Evolutionary conservation across 257 asterid genomes (phyloP).

Genomic region (Ajuga chamaepitys): DNA sequence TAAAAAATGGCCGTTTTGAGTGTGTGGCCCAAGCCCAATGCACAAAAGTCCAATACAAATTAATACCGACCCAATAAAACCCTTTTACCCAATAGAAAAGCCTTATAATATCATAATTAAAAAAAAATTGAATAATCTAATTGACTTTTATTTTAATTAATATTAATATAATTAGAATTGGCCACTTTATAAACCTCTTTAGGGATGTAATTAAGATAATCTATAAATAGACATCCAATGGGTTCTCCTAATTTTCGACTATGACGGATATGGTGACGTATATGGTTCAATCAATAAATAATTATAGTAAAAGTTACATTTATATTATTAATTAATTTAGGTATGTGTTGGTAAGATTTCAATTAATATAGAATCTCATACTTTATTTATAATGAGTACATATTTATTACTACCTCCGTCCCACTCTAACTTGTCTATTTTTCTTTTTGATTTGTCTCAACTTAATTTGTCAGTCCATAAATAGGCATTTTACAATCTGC

Average conservation of each 20-base stretch:
- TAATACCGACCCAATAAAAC: slow-evolving; percentile 25
- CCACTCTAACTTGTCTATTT: too few relatives aligned
- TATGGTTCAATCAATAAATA: too few relatives aligned
- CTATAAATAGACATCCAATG: slow-evolving; percentile 17
- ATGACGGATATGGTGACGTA: slow-evolving; percentile 32
- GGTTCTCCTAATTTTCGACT: slow-evolving; percentile 8
- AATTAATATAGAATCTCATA: too few relatives aligned
- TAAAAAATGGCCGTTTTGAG: neutral
- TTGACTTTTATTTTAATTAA: slow-evolving; percentile 14
- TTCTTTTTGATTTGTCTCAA: too few relatives aligned
- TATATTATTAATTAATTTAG: too few relatives aligned
- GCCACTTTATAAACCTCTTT: slow-evolving; percentile 9
- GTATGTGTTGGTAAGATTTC: too few relatives aligned
- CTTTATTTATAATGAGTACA: too few relatives aligned
- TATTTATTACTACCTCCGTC: too few relatives aligned
- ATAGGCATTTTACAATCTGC: too few relatives aligned
- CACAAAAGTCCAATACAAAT: slow-evolving; percentile 24
- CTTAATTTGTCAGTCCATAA: too few relatives aligned
- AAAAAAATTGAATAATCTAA: neutral
- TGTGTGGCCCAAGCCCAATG: slow-evolving; percentile 32
- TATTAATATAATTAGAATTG: neutral
- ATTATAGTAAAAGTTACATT: too few relatives aligned
- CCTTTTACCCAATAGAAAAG: slow-evolving; percentile 10
- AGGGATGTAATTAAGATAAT: neutral
- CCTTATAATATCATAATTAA: neutral